Evolutionary conservation across 495 filamentous ascomycete genomes (phyloP), one percentile per base, ranked within the genome.

Genomic region (Penicillium ochrochloron): DNA sequence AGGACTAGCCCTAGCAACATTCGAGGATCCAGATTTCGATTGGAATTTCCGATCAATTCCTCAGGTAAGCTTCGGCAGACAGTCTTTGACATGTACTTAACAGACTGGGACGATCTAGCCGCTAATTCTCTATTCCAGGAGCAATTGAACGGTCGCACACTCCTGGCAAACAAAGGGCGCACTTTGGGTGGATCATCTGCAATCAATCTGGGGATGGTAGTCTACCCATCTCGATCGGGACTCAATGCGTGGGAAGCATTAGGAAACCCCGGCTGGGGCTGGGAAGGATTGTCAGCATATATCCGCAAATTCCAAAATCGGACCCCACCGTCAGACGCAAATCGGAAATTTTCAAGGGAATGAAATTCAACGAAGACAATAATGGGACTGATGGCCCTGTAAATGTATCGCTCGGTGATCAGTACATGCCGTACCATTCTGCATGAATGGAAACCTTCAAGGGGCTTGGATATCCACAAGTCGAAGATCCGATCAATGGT

Each of bases 151-250:
- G 73, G 69, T 25, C 61, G 68, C 59, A 54, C 37, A 19, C 6
- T 74, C 17, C n/a, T 58, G 63, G 66, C 81, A 57, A 63, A 77
- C 19, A 80, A 78, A 8, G 85, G 84, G 12, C 82, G 81, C 62
- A 77, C 77, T 29, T 69, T 87, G 3, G 86, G 86, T n/a, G 86
- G 86, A 9, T 81, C 77, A 21, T 85, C 81, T 19, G 82, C 75
- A 12, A 76, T 88, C 63, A 88, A 86, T 65, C 77, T 76, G 56
- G 73, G 81, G 60, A 80, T 84, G 77, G 68, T 78, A 57, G 68
- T 82, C 11, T 81, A 80, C 52, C 68, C 75, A 9, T 76, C 75
- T 19, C 71, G 70, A 34, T 66, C 63, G 11, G 74, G 75, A 58
- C 62, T 85, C 29, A 79, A 86, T 51, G 70, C 74, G 9, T 86